phyloP scores from a whole-genome alignment of 306 rosid genomes.

The Quercus variabilis region DNA sequence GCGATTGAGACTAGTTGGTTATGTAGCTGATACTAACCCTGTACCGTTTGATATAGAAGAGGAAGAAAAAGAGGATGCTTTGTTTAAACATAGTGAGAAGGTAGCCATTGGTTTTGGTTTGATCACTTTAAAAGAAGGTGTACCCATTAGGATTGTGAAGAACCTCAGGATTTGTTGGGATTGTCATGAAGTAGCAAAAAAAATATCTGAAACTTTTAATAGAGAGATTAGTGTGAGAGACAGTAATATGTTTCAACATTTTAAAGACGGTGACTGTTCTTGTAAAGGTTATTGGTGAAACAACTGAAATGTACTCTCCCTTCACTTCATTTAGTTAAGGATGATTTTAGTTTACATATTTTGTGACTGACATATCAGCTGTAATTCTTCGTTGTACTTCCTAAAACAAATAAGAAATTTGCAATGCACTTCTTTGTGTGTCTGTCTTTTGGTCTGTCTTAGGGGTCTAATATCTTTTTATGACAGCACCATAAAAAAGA shows the following conservation, averaged over 20 bases:
- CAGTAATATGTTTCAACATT: constrained; percentile 50
- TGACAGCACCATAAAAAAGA: too few species aligned
- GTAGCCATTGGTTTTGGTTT: constrained; percentile 59
- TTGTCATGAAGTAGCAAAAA: constrained; percentile 55
- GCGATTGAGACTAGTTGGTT: constrained; percentile 39
- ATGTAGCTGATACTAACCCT: constrained; percentile 42
- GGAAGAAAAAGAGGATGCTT: constrained; percentile 55
- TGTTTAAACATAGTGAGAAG: constrained; percentile 53
- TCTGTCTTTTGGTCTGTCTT: too few species aligned
- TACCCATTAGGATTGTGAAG: constrained; percentile 45
- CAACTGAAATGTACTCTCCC: background rate
- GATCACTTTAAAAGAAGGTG: constrained; percentile 34
- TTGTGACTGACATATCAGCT: background rate
- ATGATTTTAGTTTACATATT: background rate
- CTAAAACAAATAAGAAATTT: background rate
- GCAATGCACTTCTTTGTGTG: too few species aligned
- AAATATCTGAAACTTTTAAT: constrained; percentile 39
- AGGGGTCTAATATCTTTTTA: too few species aligned
- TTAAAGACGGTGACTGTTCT: constrained; percentile 47
- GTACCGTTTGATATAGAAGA: constrained; percentile 61
- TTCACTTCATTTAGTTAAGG: background rate
- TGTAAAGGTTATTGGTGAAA: constrained; percentile 53
- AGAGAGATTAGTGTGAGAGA: constrained; percentile 49
- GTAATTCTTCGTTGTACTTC: background rate
- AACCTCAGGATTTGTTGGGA: constrained; percentile 45